phyloP scores from a whole-genome alignment of 768 basidiomycete species.

The Naganishia kalamii region DNA sequence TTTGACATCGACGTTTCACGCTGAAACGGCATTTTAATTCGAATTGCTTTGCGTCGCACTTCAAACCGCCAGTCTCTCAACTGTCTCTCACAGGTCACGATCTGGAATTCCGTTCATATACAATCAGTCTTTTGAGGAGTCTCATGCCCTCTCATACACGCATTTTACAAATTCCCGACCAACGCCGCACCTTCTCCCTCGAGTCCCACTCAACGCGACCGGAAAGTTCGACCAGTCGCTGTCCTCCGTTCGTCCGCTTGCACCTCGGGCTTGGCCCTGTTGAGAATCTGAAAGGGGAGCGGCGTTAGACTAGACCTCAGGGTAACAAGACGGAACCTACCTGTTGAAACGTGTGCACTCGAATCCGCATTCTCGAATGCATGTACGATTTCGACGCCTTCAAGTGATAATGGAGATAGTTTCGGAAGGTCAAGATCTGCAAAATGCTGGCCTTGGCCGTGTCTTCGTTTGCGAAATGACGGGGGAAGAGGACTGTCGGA shows the following conservation, averaged over 20 bases:
- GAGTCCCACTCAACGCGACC: slow-evolving; percentile 9
- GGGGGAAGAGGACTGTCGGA: slow-evolving; percentile 75
- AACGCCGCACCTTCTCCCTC: too few species aligned
- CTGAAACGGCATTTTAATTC: too few species aligned
- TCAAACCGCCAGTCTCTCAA: too few species aligned
- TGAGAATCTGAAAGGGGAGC: slow-evolving; percentile 57
- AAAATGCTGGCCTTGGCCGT: slow-evolving; percentile 75
- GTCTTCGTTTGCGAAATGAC: slow-evolving; percentile 72
- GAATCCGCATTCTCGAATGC: slow-evolving; percentile 91
- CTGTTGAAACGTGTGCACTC: slow-evolving; percentile 74
- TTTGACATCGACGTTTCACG: too few species aligned
- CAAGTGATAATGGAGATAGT: slow-evolving; percentile 99
- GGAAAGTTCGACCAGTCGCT: slow-evolving; percentile 51
- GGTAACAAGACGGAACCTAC: background rate
- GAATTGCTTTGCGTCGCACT: too few species aligned
- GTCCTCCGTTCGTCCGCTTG: slow-evolving; percentile 78
- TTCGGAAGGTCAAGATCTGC: slow-evolving; percentile 91
- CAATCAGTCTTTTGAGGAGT: too few species aligned
- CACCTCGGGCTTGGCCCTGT: slow-evolving; percentile 88
- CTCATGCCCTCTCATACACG: too few species aligned
- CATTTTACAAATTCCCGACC: too few species aligned
- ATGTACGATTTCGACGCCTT: slow-evolving; percentile 68
- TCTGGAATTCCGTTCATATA: too few species aligned
- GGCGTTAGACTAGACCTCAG: background rate
- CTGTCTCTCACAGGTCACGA: too few species aligned